phyloP scores from a whole-genome alignment of 23 red algal genomes.

The Cyanidiococcus yangmingshanensis region DNA sequence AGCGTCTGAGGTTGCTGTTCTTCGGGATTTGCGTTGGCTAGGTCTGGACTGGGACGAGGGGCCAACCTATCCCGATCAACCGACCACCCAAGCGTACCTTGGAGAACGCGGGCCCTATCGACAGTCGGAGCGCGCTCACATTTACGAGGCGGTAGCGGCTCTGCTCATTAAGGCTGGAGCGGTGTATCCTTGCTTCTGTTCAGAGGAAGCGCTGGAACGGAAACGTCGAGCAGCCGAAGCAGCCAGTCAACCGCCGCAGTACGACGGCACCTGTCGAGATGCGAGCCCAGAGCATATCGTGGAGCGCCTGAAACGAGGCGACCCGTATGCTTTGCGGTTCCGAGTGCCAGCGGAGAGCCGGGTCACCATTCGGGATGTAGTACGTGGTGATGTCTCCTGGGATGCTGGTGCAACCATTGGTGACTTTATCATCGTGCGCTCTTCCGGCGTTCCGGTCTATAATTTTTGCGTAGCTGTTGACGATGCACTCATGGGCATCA shows the following conservation, averaged over 20 bases:
- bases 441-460: slow-evolving; percentile 84
- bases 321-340: slow-evolving; percentile 73
- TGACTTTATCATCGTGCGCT: slow-evolving; percentile 78
- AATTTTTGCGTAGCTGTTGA: slow-evolving; percentile 99
- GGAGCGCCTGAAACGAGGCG: slow-evolving; percentile 30
- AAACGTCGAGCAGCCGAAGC: slow-evolving; percentile 58
- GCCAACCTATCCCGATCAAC: slow-evolving; percentile 21
- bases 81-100: slow-evolving; percentile 21
- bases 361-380: slow-evolving; percentile 74
- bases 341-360: slow-evolving; percentile 54
- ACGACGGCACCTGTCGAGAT: slow-evolving; percentile 92
- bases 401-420: slow-evolving; percentile 89
- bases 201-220: slow-evolving; percentile 73
- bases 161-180: slow-evolving; percentile 47
- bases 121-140: slow-evolving; percentile 65
- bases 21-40: slow-evolving; percentile 73
- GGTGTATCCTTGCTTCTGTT: slow-evolving; percentile 95
- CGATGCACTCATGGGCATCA: slow-evolving; percentile 91
- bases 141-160: slow-evolving; percentile 43
- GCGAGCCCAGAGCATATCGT: slow-evolving; percentile 42
- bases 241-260: slow-evolving; percentile 60
- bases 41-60: slow-evolving; percentile 92
- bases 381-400: slow-evolving; percentile 83
- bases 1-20: slow-evolving; percentile 60
- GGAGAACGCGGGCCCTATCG: slow-evolving; percentile 67